phyloP scores from a whole-genome alignment of 176 grass and related monocot genomes.

The Avena atlantica region DNA sequence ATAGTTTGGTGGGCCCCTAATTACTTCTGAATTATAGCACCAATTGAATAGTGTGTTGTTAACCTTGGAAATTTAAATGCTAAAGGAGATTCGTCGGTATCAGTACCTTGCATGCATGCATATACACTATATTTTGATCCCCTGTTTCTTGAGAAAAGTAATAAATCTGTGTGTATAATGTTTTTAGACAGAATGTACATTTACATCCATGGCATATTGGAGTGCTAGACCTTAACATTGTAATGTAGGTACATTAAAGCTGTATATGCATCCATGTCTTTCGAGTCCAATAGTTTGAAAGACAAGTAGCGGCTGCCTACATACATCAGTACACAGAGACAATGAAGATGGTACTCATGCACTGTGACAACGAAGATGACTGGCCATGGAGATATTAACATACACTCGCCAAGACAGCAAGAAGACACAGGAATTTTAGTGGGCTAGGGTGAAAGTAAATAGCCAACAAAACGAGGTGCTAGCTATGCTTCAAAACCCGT shows the following conservation, averaged over 20 bases:
- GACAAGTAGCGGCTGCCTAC: not conserved
- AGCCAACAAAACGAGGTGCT: not conserved
- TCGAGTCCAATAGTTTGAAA: not conserved
- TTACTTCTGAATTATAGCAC: not conserved
- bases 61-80: not conserved
- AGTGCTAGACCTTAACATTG: not conserved
- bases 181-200: not conserved
- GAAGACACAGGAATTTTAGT: not conserved
- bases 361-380: slow-evolving; percentile 1
- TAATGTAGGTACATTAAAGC: not conserved
- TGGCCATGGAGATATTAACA: not conserved
- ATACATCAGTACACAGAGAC: not conserved
- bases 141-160: not conserved
- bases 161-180: not conserved
- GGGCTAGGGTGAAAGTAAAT: not conserved
- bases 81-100: not conserved
- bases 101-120: slow-evolving; percentile 3
- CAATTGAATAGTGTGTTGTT: not conserved
- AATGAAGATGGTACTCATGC: not conserved
- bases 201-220: not conserved
- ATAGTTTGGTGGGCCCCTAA: not conserved
- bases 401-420: not conserved
- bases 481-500: not conserved
- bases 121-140: not conserved
- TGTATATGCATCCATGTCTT: not conserved